phyloP scores from a whole-genome alignment of 164 flowering plant genomes.

The Amborella trichopoda region DNA sequence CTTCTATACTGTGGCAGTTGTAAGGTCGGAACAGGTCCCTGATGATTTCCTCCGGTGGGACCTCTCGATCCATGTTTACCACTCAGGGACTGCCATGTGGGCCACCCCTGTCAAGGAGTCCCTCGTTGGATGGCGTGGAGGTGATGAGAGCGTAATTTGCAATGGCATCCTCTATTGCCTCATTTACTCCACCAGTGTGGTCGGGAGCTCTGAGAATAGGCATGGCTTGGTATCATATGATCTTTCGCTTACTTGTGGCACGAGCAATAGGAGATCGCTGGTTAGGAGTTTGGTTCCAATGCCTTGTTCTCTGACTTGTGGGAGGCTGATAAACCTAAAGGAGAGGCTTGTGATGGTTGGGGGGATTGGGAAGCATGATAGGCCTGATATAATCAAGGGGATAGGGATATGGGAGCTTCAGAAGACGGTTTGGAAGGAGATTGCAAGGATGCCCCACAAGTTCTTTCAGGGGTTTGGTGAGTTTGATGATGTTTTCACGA shows the following conservation, averaged over 20 bases:
- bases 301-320: slow-evolving; percentile 86
- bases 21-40: slow-evolving; percentile 78
- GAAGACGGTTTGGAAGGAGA: slow-evolving; percentile 68
- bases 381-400: slow-evolving; percentile 80
- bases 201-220: slow-evolving; percentile 34
- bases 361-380: slow-evolving; percentile 48
- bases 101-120: slow-evolving; percentile 47
- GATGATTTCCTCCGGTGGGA: slow-evolving; percentile 75
- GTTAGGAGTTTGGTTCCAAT: slow-evolving; percentile 48
- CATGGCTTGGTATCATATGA: slow-evolving; percentile 59
- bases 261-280: slow-evolving; percentile 33
- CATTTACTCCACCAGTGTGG: slow-evolving; percentile 66
- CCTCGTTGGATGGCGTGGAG: slow-evolving; percentile 87
- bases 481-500: slow-evolving; percentile 82
- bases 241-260: slow-evolving; percentile 34
- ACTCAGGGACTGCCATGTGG: slow-evolving; percentile 60
- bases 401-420: slow-evolving; percentile 75
- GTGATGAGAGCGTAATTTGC: slow-evolving; percentile 83
- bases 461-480: slow-evolving; percentile 91
- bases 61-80: slow-evolving; percentile 57
- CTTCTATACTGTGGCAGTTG: slow-evolving; percentile 43
- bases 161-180: slow-evolving; percentile 59
- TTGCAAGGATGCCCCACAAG: slow-evolving; percentile 78
- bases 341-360: slow-evolving; percentile 78
- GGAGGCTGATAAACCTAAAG: slow-evolving; percentile 76